Conservation (phyloP, 2,329 filamentous ascomycete genomes). For the Elsinoe ampelina region DNA sequence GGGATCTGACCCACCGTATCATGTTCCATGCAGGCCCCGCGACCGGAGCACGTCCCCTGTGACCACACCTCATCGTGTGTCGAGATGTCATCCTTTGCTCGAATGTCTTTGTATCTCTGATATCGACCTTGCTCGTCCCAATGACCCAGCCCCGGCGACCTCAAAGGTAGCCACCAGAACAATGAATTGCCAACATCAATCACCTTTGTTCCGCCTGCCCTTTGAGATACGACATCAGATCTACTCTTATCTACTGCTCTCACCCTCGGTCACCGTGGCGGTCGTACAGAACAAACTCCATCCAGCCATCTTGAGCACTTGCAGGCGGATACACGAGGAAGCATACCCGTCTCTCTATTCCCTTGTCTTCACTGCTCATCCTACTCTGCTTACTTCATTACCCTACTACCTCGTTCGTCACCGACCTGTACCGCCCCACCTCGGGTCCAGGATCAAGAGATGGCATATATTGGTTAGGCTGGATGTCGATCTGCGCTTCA, state of each 20-base stretch:
- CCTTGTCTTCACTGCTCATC: conserved; percentile 43
- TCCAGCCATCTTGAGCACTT: conserved; percentile 34
- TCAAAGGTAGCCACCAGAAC: conserved; percentile 1
- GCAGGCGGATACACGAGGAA: conserved; percentile 34
- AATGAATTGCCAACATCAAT: conserved; percentile 12
- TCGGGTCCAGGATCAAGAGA: conserved; percentile 26
- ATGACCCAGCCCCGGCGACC: neutral
- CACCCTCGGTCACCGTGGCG: conserved; percentile 18
- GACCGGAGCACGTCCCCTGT: too few species aligned
- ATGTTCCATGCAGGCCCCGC: neutral
- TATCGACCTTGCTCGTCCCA: too few species aligned
- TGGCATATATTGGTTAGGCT: conserved; percentile 41
- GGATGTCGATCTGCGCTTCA: conserved; percentile 42
- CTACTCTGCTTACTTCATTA: conserved; percentile 35
- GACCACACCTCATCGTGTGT: too few species aligned
- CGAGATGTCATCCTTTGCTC: too few species aligned
- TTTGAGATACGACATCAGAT: conserved; percentile 54
- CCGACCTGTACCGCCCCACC: conserved; percentile 13
- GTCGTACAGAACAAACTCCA: conserved; percentile 31
- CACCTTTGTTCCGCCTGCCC: conserved; percentile 40
- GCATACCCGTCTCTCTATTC: conserved; percentile 39
- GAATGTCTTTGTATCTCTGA: neutral
- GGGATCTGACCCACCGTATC: neutral
- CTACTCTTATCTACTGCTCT: conserved; percentile 33
- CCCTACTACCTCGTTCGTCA: conserved; percentile 33